Base-by-base conservation (phyloP, 176 grass and related monocot species). In the Eleusine coracana region DNA sequence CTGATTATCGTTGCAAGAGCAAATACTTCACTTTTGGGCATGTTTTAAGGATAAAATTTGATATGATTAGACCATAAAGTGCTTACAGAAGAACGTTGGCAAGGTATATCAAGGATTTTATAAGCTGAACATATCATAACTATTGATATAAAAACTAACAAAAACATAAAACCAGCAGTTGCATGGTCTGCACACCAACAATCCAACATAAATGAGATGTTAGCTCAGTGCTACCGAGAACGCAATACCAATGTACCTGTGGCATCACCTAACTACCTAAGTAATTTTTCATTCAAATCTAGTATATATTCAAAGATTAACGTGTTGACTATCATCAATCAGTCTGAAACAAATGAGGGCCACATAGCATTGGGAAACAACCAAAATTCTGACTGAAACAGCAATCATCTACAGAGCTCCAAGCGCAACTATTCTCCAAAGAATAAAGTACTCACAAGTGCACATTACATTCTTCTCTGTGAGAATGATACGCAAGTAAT, bases 81-180 rank as follows among this genome's bases (percentile, higher is more conserved):
- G 51, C 29, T 42, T 42, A 67, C 4, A 55, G 10, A 23, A 64
- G 75, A 16, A 42, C 54, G 3, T 54, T 17, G 1, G 5, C 36
- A 74, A 78, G 2, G 66, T 38, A 75, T 20, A 58, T 58, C 65
- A 55, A 59, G 25, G 31, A 45, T 16, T 76, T 40, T 29, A 20
- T 16, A 54, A 46, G 29, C 21, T 55, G 5, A 59, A 69, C 37
- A 34, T 34, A 34, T 69, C 27, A 69, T 9, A 17, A 84, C 10
- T 25, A 8, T 68, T 54, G 28, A n/a, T 76, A 77, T 77, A 39
- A 45, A 79, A 65, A 73, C 21, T 40, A 71, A 70, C 9, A 42
- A 25, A 68, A 58, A 45, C 23, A n/a, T 46, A 56, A 68, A 80
- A 45, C 14, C 7, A 45, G 2, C 14, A 46, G 64, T 38, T 5